A percentile compares a stretch with the other conserved stretches of the same genome.
These are phyloP conservation scores for Trichophaea hybrida DNA, from an alignment of 2,329 filamentous ascomycete species.

Conservation along the genomic window DNA sequence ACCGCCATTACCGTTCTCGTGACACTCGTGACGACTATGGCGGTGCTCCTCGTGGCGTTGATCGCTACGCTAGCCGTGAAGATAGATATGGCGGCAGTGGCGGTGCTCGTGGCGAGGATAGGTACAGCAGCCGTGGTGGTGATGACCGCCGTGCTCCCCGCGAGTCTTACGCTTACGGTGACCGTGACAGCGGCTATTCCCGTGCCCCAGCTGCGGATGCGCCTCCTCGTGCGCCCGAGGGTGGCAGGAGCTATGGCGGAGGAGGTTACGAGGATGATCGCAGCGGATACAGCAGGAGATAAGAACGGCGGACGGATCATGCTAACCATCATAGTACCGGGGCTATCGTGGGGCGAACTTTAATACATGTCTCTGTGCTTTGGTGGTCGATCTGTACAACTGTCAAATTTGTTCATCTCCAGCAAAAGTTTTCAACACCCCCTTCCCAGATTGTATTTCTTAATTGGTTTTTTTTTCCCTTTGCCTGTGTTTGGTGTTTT, in stretches of 20 bases:
- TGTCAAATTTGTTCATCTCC: background rate
- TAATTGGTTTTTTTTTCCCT: conserved; percentile 2
- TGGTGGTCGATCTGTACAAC: background rate
- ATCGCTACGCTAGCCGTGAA: conserved; percentile 36
- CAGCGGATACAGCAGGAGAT: conserved; percentile 23
- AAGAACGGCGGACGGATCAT: background rate
- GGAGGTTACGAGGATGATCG: conserved; percentile 33
- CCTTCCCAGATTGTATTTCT: conserved; percentile 3
- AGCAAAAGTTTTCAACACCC: background rate
- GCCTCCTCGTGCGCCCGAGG: conserved; percentile 17
- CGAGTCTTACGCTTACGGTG: conserved; percentile 29
- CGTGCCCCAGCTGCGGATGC: conserved; percentile 15
- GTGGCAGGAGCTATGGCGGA: conserved; percentile 34
- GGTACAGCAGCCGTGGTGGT: conserved; percentile 28
- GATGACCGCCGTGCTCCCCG: conserved; percentile 24
- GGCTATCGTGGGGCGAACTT: background rate
- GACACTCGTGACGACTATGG: conserved; percentile 33
- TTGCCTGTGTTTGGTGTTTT: background rate
- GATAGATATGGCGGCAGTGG: conserved; percentile 34
- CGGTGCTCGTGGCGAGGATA: conserved; percentile 28
- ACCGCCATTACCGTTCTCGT: conserved; percentile 43
- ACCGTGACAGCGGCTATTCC: conserved; percentile 28
- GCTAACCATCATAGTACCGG: background rate
- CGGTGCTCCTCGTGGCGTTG: conserved; percentile 34
- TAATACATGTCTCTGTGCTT: conserved; percentile 1